These are phyloP conservation scores for Macadamia tetraphylla DNA, from an alignment of 164 flowering plant genomes.

Conservation along the genomic window DNA sequence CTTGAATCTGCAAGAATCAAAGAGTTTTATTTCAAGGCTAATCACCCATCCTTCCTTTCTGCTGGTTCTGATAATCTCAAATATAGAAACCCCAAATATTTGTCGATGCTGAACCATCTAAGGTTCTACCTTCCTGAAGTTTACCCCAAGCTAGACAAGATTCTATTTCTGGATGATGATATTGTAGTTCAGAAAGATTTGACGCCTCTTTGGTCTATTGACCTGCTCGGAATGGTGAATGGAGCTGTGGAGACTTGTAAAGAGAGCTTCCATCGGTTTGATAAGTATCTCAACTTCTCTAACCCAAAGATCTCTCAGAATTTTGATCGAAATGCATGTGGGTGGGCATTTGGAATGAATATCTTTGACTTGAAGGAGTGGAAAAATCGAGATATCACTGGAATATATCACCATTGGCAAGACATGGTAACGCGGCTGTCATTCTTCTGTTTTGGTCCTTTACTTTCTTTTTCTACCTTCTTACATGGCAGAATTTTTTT, in stretches of 20 bases:
- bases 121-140: constrained; percentile 16
- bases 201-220: constrained; percentile 10
- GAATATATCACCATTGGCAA: too few species aligned
- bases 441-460: too few species aligned
- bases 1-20: background rate
- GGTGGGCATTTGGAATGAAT: too few species aligned
- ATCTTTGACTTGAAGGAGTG: too few species aligned
- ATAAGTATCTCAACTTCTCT: too few species aligned
- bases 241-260: constrained; percentile 4
- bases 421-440: too few species aligned
- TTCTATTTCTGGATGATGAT: constrained; percentile 14
- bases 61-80: constrained; percentile 5
- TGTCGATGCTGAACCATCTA: constrained; percentile 13
- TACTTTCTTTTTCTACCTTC: too few species aligned
- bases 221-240: constrained; percentile 3
- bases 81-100: constrained; percentile 15
- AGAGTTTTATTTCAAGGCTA: constrained; percentile 1
- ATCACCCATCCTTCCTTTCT: background rate
- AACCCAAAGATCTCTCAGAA: too few species aligned
- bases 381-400: too few species aligned
- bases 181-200: constrained; percentile 15
- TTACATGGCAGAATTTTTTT: too few species aligned
- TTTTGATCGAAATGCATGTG: too few species aligned
- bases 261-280: too few species aligned
- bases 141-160: constrained; percentile 9